Evolutionary conservation across 805 yeast genomes (phyloP), one percentile per base, ranked within the genome.

Genomic region (Kluyveromyces nonfermentans): DNA sequence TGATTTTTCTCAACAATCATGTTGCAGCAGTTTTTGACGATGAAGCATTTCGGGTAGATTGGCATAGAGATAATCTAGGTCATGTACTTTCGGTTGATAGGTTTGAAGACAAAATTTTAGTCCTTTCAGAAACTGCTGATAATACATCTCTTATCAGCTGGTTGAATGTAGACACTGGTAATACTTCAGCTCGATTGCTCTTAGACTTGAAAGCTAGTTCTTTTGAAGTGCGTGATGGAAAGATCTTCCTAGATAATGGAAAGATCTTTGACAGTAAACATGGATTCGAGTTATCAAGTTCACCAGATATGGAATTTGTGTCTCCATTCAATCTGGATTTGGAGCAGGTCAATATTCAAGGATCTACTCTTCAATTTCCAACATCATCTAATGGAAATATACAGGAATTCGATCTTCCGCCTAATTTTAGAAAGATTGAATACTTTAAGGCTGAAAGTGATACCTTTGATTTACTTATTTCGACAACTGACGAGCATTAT

Each of bases 31-130:
- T 70, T 4, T 68, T 61, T 50, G 60, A 69, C 20, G 82, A 77
- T 42, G 80, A 77, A 47, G 78, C 80, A 0, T 75, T 72, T 54
- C 59, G 60, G 15, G 64, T 65, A 30, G 85, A 80, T 51, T 78
- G 82, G 81, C 71, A 75, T 37, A 56, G 68, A 7, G 65, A 64
- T 25, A 70, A 68, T 40, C 57, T 74, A 22, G 81, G 81, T 1
- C 50, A 55, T 6, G 63, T 72, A 37, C 43, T 51, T 16, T 54
- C 62, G 44, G 52, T 57, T n/a, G 52, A 46, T 37, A 40, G 25
- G 7, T 20, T 39, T n/a, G 41, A 51, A 12, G 47, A 52, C 1
- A 46, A 47, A 12, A 36, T 63, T 17, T 46, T 63, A 16, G 45
- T 67, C 6, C 36, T 68, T 3, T 57, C 69, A 2, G 50, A 55